Conservation (phyloP, 2,329 filamentous ascomycete species). For the Drechslera avenae region DNA sequence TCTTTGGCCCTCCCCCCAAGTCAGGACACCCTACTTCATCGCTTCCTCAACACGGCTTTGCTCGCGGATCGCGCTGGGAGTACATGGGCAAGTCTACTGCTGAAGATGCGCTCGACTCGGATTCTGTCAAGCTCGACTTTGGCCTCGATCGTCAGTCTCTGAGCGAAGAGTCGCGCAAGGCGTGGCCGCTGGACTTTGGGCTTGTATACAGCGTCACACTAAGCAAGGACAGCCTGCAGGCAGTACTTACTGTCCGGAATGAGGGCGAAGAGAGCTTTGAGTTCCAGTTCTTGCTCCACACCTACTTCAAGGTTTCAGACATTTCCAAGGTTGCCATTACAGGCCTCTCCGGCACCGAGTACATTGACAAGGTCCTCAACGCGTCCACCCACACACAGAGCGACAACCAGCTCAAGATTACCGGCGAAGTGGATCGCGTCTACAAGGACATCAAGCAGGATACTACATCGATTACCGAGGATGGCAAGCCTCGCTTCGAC, state of each 20-base stretch:
- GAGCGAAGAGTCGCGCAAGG: slow-evolving; percentile 67
- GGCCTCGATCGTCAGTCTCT: slow-evolving; percentile 79
- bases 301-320: slow-evolving; percentile 85
- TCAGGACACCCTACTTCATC: slow-evolving; percentile 75
- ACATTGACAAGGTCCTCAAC: slow-evolving; percentile 81
- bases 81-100: slow-evolving; percentile 87
- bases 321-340: slow-evolving; percentile 74
- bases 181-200: slow-evolving; percentile 87
- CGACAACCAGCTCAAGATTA: slow-evolving; percentile 68
- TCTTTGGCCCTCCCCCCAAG: slow-evolving; percentile 79
- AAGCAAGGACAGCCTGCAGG: slow-evolving; percentile 73
- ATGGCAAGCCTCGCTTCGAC: slow-evolving; percentile 68
- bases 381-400: slow-evolving; percentile 68
- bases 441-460: slow-evolving; percentile 71
- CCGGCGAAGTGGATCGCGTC: slow-evolving; percentile 83
- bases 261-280: slow-evolving; percentile 83
- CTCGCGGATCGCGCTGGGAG: slow-evolving; percentile 88
- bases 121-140: slow-evolving; percentile 90
- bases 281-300: slow-evolving; percentile 89
- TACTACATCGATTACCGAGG: slow-evolving; percentile 68
- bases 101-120: slow-evolving; percentile 57
- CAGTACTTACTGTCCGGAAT: slow-evolving; percentile 85
- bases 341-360: slow-evolving; percentile 76
- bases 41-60: slow-evolving; percentile 94
- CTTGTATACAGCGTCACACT: slow-evolving; percentile 93